A percentile compares a stretch with the other conserved stretches of the same genome.
phyloP scores from a whole-genome alignment of 305 asterid genomes.

The Rubia tinctorum region DNA sequence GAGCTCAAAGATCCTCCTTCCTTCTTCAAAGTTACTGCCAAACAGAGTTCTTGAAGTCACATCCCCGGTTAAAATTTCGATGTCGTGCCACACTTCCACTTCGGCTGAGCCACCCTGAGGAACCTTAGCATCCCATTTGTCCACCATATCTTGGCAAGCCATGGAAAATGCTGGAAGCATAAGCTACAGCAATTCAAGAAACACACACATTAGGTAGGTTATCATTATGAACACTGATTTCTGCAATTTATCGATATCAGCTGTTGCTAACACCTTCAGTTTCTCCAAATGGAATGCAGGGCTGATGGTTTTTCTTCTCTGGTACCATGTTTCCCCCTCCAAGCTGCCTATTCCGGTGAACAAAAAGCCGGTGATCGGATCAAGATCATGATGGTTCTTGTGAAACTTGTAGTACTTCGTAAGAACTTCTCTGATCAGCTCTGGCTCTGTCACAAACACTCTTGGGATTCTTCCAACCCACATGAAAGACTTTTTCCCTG shows the following conservation, averaged over 20 bases:
- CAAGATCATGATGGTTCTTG: conserved; percentile 34
- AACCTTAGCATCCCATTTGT: conserved; percentile 33
- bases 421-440: conserved; percentile 38
- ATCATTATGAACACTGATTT: not conserved
- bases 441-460: conserved; percentile 40
- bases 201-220: not conserved
- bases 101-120: conserved; percentile 30
- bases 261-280: conserved; percentile 32
- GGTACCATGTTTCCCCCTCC: conserved; percentile 48
- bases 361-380: conserved; percentile 28
- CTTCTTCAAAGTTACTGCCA: conserved; percentile 30
- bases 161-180: conserved; percentile 35
- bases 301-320: conserved; percentile 33
- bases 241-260: not conserved
- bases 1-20: conserved; percentile 29
- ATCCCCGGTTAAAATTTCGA: conserved; percentile 33
- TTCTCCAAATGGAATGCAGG: conserved; percentile 50
- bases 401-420: conserved; percentile 31
- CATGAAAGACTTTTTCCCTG: conserved; percentile 47
- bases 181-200: conserved; percentile 8
- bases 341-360: conserved; percentile 30
- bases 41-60: conserved; percentile 36
- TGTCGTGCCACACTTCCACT: conserved; percentile 37
- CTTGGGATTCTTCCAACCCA: conserved; percentile 58
- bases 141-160: conserved; percentile 26